Evolutionary conservation across 139 green algal genomes (phyloP), one percentile per base, ranked within the genome.

Genomic region (Picochlorum sp.): DNA sequence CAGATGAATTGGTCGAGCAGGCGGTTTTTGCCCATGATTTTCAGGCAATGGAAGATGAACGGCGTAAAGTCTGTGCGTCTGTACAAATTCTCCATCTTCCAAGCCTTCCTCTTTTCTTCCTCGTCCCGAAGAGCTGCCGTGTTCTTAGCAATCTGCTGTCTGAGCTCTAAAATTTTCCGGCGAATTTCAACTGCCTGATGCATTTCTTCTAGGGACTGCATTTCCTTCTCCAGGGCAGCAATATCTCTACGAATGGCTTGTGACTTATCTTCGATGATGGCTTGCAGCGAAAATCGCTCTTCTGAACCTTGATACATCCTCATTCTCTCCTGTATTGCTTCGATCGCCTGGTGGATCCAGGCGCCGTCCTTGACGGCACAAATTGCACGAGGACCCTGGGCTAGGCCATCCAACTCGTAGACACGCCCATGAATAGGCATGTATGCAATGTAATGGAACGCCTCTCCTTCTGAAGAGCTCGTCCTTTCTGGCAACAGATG

Each of bases 241-340:
- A 88, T 56, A 30, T 68, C 24, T 16, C 72, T 59, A 28, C 57
- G 57, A 23, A 80, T 18, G 13, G 57, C 20, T 16, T 65, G 13
- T 54, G 16, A 9, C 20, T 56, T 56, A 14, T 16, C 16, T 23
- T 32, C 13, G 8, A 96, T 80, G 14, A 98, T 30, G 1, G 92
- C 94, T 91, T 98, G 91, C 9, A 99, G 77, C 65, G 98, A 98
- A 83, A 99, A 99, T 20, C 89, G 79, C 47, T 98, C 91, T 80
- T 99, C 94, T 45, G 47, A 80, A 24, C 77, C 73, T 8, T 87
- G 64, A 62, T 98, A 98, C 8, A 76, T 73, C 45, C 86, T 86
- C 15, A 98, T 97, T 24, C 94, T 81, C 52, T 71, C 61, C 41
- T 81, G 75, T 21, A 94, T 72, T 5, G 47, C 49, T 8, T 67